Percentiles rank a stretch among this genome's conserved stretches.
These are phyloP conservation scores for Ajuga reptans DNA, from an alignment of 305 asterid genomes.

Conservation along the genomic window DNA sequence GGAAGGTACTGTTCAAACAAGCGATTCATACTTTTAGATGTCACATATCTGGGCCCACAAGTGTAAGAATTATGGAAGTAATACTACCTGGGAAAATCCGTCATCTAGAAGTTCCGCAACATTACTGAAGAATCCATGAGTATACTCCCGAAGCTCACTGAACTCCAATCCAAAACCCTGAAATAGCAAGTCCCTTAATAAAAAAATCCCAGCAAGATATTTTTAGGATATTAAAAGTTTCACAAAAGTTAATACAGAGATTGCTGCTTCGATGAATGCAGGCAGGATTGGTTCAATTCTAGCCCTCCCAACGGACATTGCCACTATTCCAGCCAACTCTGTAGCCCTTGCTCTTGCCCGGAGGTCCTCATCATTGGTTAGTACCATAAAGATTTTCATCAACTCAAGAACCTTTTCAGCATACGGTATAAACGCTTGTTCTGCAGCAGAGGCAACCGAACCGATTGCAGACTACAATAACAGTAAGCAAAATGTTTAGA, in stretches of 20 bases:
- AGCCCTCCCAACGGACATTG: conserved; percentile 87
- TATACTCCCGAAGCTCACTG: conserved; percentile 98
- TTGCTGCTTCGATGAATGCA: conserved; percentile 88
- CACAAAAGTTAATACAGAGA: conserved; percentile 44
- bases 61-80: conserved; percentile 18
- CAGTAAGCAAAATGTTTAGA: conserved; percentile 22
- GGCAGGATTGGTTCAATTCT: conserved; percentile 90
- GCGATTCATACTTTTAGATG: conserved; percentile 19
- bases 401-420: conserved; percentile 93
- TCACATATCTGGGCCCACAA: not conserved
- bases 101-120: conserved; percentile 79
- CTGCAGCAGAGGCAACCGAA: conserved; percentile 98
- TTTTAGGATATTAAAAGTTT: conserved; percentile 19
- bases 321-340: conserved; percentile 89
- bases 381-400: conserved; percentile 92
- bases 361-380: conserved; percentile 94
- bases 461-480: conserved; percentile 90
- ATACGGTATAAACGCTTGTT: conserved; percentile 82
- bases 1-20: conserved; percentile 76
- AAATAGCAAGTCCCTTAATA: conserved; percentile 22
- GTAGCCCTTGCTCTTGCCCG: conserved; percentile 97
- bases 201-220: conserved; percentile 12
- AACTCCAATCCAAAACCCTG: conserved; percentile 88
- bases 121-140: conserved; percentile 98
- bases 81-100: conserved; percentile 74